Percentiles rank a stretch among this genome's conserved stretches.
phyloP scores from a whole-genome alignment of 106 monocot species.

The Hemerocallis citrina region DNA sequence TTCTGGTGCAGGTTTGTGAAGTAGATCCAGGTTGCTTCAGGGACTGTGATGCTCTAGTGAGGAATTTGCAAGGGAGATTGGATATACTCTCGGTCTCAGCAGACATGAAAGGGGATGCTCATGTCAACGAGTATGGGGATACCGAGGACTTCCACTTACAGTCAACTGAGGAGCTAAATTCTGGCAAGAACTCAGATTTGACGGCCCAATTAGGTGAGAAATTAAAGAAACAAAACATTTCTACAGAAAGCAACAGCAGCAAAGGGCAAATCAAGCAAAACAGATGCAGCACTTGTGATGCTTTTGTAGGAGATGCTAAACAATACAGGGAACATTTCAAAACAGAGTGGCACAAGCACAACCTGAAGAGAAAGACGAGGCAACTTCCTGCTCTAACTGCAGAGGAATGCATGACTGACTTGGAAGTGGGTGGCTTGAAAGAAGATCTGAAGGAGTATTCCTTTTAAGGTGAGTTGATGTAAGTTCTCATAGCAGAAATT shows the following conservation, averaged over 20 bases:
- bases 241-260: conserved; percentile 18
- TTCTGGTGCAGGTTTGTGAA: conserved; percentile 62
- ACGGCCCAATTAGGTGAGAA: conserved; percentile 25
- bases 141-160: conserved; percentile 28
- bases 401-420: conserved; percentile 75
- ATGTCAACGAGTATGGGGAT: conserved; percentile 43
- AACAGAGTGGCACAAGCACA: conserved; percentile 92
- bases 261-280: conserved; percentile 53
- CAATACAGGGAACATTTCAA: conserved; percentile 90
- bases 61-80: conserved; percentile 68
- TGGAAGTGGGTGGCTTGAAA: conserved; percentile 41
- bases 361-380: conserved; percentile 68
- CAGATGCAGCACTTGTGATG: conserved; percentile 76
- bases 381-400: conserved; percentile 63
- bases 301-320: conserved; percentile 66
- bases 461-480: conserved; percentile 54
- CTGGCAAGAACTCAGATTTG: conserved; percentile 23
- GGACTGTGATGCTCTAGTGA: conserved; percentile 72
- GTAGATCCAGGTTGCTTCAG: conserved; percentile 72
- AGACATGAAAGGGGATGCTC: conserved; percentile 52
- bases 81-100: conserved; percentile 83
- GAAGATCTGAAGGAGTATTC: conserved; percentile 73
- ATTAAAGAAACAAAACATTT: conserved; percentile 35
- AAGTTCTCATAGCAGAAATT: too few species aligned
- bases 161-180: conserved; percentile 20